Evolutionary conservation across 768 basidiomycete genomes (phyloP), one percentile per base, ranked within the genome.

Genomic region (Agaricus sinodeliciosus): DNA sequence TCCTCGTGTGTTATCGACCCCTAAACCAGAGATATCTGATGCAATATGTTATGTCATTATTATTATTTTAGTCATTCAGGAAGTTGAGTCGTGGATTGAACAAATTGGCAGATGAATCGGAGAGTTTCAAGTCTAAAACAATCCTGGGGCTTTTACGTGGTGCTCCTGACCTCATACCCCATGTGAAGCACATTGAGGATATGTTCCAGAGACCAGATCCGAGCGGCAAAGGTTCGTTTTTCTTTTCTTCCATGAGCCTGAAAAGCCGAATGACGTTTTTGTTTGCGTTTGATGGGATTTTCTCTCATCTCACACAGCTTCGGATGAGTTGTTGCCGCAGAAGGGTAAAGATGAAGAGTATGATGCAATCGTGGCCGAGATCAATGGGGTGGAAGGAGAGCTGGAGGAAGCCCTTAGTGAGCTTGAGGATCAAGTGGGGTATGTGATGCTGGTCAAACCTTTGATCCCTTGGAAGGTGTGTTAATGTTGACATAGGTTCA

Each of bases 341-440:
- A 74, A 80, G n/a, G 94, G 94, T 19, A 89, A 89, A 60, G 92
- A 97, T 59, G 81, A 85, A 22, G 82, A 74, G 39, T 97, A 91
- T 59, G 95, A 98, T 64, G 75, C 72, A 13, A 78, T 94, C 39
- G 79, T 82, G 65, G 68, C 72, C 26, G 87, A 88, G 60, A 93
- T 96, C 36, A 63, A 67, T 2, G 75, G 69, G 1, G 66, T 94
- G 43, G 94, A 97, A 69, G 69, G 74, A 37, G 77, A 78, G 42
- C 73, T 99, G 31, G 80, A 91, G n/a, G 69, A 70, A 6, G 74
- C 84, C 43, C 69, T 94, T 51, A 77, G 79, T 60, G 78, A 78
- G 52, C 75, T 91, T 41, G 71, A 84, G 69, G 81, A 81, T 65
- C 74, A 83, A 58, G 70, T 85, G 28, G 83, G 84, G 90, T 92